Percentiles rank a stretch among this genome's conserved stretches.
Conservation (phyloP, 768 basidiomycete species). For the Phaffia tasmanica region DNA sequence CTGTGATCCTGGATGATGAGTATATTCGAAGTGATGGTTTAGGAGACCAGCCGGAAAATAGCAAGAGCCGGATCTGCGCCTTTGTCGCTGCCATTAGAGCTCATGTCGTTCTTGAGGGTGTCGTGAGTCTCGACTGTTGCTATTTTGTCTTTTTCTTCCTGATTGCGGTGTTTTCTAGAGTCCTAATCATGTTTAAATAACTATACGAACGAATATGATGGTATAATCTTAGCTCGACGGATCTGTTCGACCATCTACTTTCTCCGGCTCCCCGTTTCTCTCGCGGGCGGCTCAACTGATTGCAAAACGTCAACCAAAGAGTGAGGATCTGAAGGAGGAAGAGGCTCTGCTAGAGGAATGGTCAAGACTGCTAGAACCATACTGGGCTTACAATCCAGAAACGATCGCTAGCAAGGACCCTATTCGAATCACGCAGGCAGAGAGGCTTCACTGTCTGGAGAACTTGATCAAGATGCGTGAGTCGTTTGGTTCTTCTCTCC, state of each 20-base stretch:
- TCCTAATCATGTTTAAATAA: neutral
- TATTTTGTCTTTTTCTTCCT: neutral
- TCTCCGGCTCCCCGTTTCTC: conserved; percentile 65
- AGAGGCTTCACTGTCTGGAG: conserved; percentile 73
- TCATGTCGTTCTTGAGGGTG: conserved; percentile 68
- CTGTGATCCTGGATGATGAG: conserved; percentile 76
- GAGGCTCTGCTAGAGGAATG: conserved; percentile 73
- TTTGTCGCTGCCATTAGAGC: conserved; percentile 67
- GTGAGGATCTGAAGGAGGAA: conserved; percentile 48
- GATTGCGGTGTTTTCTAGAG: neutral
- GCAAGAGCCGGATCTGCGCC: conserved; percentile 64
- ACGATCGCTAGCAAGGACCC: conserved; percentile 75
- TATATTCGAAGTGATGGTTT: conserved; percentile 63
- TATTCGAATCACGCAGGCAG: conserved; percentile 77
- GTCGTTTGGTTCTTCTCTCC: neutral
- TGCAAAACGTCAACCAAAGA: conserved; percentile 42
- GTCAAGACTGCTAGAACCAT: conserved; percentile 54
- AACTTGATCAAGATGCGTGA: conserved; percentile 62
- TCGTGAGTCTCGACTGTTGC: conserved; percentile 9
- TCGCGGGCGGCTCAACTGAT: conserved; percentile 59
- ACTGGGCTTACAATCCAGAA: conserved; percentile 70
- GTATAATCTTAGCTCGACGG: conserved; percentile 44
- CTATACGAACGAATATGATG: neutral
- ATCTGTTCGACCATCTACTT: conserved; percentile 53
- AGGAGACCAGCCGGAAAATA: conserved; percentile 54